Conservation (phyloP, 1,284 basidiomycete genomes). For the Chondrostereum purpureum region DNA sequence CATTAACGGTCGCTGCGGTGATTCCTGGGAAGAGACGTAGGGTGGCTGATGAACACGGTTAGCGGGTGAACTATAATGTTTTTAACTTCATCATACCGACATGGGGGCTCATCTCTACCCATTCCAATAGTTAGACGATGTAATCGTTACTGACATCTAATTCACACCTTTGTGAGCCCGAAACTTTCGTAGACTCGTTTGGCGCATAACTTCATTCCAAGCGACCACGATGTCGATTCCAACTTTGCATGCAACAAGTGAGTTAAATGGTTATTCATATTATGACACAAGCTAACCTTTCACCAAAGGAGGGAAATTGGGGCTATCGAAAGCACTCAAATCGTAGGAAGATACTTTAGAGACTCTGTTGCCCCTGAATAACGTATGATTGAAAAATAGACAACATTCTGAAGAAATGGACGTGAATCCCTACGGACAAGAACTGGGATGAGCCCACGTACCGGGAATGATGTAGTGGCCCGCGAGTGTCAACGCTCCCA, state of each 20-base stretch:
- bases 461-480: constrained; percentile 89
- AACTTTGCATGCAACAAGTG: constrained; percentile 39
- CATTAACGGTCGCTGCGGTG: constrained; percentile 59
- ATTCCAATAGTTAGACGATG: constrained; percentile 9
- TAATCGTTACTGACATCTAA: constrained; percentile 1
- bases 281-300: constrained; percentile 44
- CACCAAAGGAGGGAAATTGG: constrained; percentile 81
- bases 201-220: constrained; percentile 79
- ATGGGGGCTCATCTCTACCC: constrained; percentile 67
- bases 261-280: not conserved
- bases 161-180: constrained; percentile 69
- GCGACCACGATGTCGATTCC: constrained; percentile 87
- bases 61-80: not conserved
- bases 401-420: constrained; percentile 54
- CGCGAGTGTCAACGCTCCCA: constrained; percentile 83
- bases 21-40: constrained; percentile 87
- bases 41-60: constrained; percentile 40
- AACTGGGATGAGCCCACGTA: constrained; percentile 20
- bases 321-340: constrained; percentile 80
- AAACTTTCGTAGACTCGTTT: constrained; percentile 71
- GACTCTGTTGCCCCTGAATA: constrained; percentile 83
- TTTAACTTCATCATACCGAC: constrained; percentile 47
- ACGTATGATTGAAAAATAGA: constrained; percentile 83
- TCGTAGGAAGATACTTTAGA: constrained; percentile 85
- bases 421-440: not conserved